Evolutionary conservation across 768 basidiomycete species (phyloP).

Genomic region (Cyclocybe aegerita): DNA sequence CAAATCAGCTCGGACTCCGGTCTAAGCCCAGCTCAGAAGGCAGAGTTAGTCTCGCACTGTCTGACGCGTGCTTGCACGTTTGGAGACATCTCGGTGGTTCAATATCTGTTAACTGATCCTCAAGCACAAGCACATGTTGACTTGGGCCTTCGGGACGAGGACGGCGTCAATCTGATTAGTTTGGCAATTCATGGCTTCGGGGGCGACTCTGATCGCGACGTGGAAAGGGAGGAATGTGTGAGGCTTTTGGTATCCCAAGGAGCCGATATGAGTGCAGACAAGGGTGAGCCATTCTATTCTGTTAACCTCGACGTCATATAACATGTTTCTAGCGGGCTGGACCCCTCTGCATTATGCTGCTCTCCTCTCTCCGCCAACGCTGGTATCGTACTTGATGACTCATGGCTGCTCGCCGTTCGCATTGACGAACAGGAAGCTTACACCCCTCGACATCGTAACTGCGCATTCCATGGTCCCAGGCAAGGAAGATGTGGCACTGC

Average conservation of each 20-base stretch:
- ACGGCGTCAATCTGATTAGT: conserved; percentile 80
- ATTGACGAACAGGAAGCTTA: conserved; percentile 74
- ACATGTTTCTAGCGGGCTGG: conserved; percentile 73
- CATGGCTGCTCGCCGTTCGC: conserved; percentile 86
- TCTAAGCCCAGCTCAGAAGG: conserved; percentile 65
- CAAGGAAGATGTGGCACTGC: conserved; percentile 80
- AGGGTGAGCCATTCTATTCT: conserved; percentile 41
- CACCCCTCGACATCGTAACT: conserved; percentile 86
- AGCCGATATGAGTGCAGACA: conserved; percentile 65
- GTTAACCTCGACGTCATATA: background rate
- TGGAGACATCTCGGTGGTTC: conserved; percentile 70
- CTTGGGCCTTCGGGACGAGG: conserved; percentile 74
- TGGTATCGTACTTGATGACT: conserved; percentile 90
- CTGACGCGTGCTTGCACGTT: conserved; percentile 76
- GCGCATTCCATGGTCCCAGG: conserved; percentile 81
- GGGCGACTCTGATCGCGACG: conserved; percentile 75
- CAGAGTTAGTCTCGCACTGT: conserved; percentile 71
- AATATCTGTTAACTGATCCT: conserved; percentile 68
- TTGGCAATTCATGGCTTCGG: conserved; percentile 80
- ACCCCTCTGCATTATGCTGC: conserved; percentile 92
- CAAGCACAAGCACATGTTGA: conserved; percentile 69
- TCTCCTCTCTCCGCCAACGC: conserved; percentile 82
- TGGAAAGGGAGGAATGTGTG: conserved; percentile 91
- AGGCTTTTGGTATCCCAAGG: conserved; percentile 78
- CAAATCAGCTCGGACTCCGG: conserved; percentile 69